phyloP scores from a whole-genome alignment of 768 basidiomycete species.

The Pleurotus eryngii region DNA sequence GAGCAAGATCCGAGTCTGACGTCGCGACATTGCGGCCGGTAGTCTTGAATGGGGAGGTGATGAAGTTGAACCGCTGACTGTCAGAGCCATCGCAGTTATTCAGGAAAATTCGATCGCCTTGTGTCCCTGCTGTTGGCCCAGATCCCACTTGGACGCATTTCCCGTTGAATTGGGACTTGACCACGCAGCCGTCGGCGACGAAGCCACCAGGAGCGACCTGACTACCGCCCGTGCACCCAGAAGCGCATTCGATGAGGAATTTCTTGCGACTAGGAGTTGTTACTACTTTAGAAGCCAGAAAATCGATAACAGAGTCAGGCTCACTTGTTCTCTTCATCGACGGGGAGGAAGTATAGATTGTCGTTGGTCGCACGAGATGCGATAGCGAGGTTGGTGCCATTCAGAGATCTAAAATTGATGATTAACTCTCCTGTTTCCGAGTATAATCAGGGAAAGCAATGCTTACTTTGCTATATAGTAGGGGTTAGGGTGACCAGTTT shows the following conservation, averaged over 20 bases:
- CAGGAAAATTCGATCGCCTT: not conserved
- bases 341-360: not conserved
- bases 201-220: not conserved
- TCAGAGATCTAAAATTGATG: not conserved
- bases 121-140: not conserved
- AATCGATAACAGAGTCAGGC: not conserved
- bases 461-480: slow-evolving; percentile 3
- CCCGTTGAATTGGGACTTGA: not conserved
- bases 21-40: not conserved
- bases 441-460: not conserved
- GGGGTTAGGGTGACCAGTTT: slow-evolving; percentile 1
- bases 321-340: not conserved
- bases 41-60: not conserved
- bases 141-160: not conserved
- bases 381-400: slow-evolving; percentile 1
- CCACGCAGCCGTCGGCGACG: not conserved
- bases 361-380: not conserved
- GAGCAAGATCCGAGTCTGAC: not conserved
- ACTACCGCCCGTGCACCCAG: not conserved
- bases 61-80: slow-evolving; percentile 1
- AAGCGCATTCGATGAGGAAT: not conserved
- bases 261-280: not conserved
- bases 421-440: not conserved
- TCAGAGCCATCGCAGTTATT: not conserved
- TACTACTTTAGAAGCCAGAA: too few species aligned